Evolutionary conservation across 345 rosid genomes (phyloP).

Genomic region (Pelargonium nanum): DNA sequence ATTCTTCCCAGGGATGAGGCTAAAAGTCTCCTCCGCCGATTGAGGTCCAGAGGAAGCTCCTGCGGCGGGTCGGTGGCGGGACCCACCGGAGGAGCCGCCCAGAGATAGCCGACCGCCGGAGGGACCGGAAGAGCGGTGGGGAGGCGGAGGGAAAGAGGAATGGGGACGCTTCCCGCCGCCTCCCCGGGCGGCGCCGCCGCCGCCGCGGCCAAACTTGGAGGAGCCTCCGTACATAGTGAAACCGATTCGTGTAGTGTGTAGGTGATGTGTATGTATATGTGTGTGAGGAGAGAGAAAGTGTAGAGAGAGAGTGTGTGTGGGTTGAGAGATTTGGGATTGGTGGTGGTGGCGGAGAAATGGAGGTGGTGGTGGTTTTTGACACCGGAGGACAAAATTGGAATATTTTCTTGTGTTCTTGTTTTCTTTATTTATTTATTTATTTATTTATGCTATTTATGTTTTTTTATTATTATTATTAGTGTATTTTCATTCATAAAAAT

Average conservation of each 20-base stretch:
- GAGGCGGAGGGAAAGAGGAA: slow-evolving; percentile 27
- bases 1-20: slow-evolving; percentile 50
- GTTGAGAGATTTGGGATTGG: too few species aligned
- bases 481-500: too few species aligned
- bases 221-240: slow-evolving; percentile 32
- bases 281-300: neutral
- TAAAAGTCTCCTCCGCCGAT: slow-evolving; percentile 61
- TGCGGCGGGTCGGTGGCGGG: slow-evolving; percentile 14
- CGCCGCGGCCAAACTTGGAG: slow-evolving; percentile 31
- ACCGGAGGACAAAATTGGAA: neutral
- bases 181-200: slow-evolving; percentile 15
- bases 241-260: neutral
- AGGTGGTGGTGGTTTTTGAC: neutral
- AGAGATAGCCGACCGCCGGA: slow-evolving; percentile 30
- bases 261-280: neutral
- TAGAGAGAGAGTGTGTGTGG: neutral
- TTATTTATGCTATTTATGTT: too few species aligned
- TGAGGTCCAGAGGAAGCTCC: neutral
- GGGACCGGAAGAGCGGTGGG: slow-evolving; percentile 15
- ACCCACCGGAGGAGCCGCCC: slow-evolving; percentile 20
- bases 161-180: slow-evolving; percentile 19
- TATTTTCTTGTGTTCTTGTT: neutral
- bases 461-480: too few species aligned
- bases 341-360: neutral
- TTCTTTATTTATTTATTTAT: too few species aligned